Evolutionary conservation across 352 stramenopile species (phyloP).

Genomic region (Globisporangium solare): DNA sequence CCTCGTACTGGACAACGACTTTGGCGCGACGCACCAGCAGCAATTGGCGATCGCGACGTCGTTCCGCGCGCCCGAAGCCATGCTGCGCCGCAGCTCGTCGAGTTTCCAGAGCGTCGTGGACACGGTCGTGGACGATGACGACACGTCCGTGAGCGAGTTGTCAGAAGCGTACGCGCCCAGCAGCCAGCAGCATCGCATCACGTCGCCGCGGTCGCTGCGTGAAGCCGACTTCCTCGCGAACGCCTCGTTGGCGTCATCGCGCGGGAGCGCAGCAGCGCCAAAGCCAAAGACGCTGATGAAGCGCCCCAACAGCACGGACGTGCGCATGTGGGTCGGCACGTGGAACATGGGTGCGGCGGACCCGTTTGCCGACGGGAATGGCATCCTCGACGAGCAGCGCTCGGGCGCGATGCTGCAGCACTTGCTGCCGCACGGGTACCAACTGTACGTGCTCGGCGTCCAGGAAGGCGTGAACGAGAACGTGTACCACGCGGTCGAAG

Average conservation of each 20-base stretch:
- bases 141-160: constrained; percentile 3
- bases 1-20: constrained; percentile 24
- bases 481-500: constrained; percentile 75
- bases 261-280: constrained; percentile 1
- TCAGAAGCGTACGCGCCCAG: neutral
- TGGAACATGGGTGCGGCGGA: constrained; percentile 87
- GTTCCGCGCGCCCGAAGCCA: constrained; percentile 22
- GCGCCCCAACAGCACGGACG: constrained; percentile 37
- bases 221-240: constrained; percentile 43
- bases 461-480: constrained; percentile 86
- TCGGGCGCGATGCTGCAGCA: constrained; percentile 67
- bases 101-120: constrained; percentile 21
- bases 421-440: constrained; percentile 75
- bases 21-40: constrained; percentile 31
- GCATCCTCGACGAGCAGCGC: constrained; percentile 72
- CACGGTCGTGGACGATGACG: constrained; percentile 33
- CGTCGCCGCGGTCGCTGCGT: constrained; percentile 63
- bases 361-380: constrained; percentile 64
- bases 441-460: constrained; percentile 83
- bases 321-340: constrained; percentile 78
- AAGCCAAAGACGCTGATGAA: constrained; percentile 18
- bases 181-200: constrained; percentile 21
- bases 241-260: constrained; percentile 31
- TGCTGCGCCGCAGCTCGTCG: constrained; percentile 17
- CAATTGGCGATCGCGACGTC: constrained; percentile 35